Conservation (phyloP, 1,139 yeast genomes). For the Hyphopichia pseudoburtonii region DNA sequence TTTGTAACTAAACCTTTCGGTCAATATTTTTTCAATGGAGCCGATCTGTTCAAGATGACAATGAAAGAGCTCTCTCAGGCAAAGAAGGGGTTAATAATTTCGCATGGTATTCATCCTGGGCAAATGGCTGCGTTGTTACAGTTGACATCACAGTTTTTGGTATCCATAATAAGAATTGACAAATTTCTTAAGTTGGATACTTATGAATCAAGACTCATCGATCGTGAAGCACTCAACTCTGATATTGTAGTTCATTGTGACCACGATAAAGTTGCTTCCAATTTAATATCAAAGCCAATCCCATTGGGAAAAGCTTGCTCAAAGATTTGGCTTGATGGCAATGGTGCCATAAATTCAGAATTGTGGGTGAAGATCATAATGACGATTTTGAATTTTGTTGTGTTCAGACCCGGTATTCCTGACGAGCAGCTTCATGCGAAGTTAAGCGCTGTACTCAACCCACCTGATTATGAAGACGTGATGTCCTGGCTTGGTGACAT, state of each 20-base stretch:
- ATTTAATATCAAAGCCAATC: conserved; percentile 28
- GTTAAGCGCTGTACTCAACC: conserved; percentile 44
- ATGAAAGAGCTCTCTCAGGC: conserved; percentile 37
- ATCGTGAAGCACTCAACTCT: conserved; percentile 60
- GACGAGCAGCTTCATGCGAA: conserved; percentile 27
- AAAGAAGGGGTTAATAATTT: conserved; percentile 54
- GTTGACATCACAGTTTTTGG: conserved; percentile 33
- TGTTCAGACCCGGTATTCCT: conserved; percentile 68
- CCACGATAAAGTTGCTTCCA: conserved; percentile 4
- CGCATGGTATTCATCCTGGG: conserved; percentile 59
- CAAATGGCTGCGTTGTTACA: conserved; percentile 56
- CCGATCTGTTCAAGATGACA: conserved; percentile 42
- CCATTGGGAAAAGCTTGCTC: conserved; percentile 66
- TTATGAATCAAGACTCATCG: conserved; percentile 63
- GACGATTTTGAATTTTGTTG: conserved; percentile 49
- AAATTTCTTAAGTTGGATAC: conserved; percentile 49
- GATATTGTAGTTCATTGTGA: conserved; percentile 47
- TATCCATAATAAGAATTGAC: conserved; percentile 54
- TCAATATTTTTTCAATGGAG: conserved; percentile 41
- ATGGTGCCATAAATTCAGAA: conserved; percentile 55
- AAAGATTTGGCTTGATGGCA: conserved; percentile 69
- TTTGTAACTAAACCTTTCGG: conserved; percentile 42
- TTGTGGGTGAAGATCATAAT: conserved; percentile 62
- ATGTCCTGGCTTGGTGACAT: conserved; percentile 58
- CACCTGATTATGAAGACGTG: conserved; percentile 49